Conservation (phyloP, 345 rosid genomes). For the Eucalyptus lansdowneana region DNA sequence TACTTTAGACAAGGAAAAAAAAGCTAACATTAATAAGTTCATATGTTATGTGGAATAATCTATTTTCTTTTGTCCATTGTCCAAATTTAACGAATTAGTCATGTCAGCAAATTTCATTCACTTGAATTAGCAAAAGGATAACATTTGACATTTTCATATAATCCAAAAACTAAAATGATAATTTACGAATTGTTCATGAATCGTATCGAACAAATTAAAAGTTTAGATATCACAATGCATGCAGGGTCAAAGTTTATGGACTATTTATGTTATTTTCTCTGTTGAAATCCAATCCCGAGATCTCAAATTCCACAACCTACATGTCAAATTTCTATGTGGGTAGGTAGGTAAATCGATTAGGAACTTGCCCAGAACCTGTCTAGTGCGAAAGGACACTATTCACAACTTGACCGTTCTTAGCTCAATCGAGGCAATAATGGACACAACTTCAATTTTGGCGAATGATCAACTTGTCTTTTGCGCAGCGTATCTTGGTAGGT, state of each 20-base stretch:
- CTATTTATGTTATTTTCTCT: background rate
- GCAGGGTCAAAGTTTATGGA: accelerated
- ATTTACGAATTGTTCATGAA: accelerated
- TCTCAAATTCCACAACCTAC: background rate
- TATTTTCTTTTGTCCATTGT: background rate
- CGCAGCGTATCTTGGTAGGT: background rate
- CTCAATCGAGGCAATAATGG: background rate
- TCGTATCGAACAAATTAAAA: accelerated
- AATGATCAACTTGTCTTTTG: background rate
- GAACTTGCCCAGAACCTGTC: background rate
- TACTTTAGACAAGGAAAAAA: background rate
- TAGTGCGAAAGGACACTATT: background rate
- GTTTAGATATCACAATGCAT: accelerated
- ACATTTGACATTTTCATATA: background rate
- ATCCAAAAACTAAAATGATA: accelerated
- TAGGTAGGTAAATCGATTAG: background rate
- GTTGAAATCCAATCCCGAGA: background rate
- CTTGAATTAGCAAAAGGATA: accelerated
- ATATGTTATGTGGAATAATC: no score
- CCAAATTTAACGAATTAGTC: background rate
- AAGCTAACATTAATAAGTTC: no score
- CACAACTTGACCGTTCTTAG: background rate
- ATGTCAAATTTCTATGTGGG: background rate
- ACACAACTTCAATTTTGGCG: background rate
- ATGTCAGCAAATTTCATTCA: background rate